Conservation (phyloP, 31 red algal genomes). For the Asparagopsis taxiformis region DNA sequence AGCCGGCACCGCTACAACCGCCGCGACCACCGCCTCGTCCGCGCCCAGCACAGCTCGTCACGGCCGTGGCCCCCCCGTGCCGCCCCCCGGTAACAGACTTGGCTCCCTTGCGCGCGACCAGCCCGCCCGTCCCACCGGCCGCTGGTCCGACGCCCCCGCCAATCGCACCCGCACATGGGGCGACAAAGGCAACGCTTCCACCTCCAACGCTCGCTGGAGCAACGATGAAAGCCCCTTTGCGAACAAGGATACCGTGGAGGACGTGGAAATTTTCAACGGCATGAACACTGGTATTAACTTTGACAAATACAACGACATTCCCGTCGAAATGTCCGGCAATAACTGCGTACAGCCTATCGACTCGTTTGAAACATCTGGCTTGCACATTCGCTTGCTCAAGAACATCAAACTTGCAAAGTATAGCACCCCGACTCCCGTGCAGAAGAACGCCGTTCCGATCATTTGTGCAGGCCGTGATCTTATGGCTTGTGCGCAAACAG, state of each 20-base stretch:
- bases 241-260: constrained; percentile 56
- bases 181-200: constrained; percentile 25
- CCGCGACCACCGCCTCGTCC: neutral
- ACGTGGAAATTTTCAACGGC: constrained; percentile 80
- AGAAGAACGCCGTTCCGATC: constrained; percentile 91
- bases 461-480: constrained; percentile 86
- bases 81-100: no score
- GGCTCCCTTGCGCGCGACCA: no score
- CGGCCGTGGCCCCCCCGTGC: no score
- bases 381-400: constrained; percentile 84
- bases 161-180: constrained; percentile 57
- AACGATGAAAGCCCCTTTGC: constrained; percentile 74
- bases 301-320: constrained; percentile 99
- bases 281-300: constrained; percentile 95
- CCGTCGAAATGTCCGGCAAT: constrained; percentile 90
- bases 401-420: constrained; percentile 95
- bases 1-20: constrained; percentile 7
- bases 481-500: no score
- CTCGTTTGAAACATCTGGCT: constrained; percentile 64
- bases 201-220: constrained; percentile 30
- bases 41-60: no score
- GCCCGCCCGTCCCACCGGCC: no score
- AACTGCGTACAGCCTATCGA: constrained; percentile 71
- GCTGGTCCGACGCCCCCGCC: no score
- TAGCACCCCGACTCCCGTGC: constrained; percentile 89